Conservation (phyloP, 148 eudicot genomes). For the Persicaria tinctoria region DNA sequence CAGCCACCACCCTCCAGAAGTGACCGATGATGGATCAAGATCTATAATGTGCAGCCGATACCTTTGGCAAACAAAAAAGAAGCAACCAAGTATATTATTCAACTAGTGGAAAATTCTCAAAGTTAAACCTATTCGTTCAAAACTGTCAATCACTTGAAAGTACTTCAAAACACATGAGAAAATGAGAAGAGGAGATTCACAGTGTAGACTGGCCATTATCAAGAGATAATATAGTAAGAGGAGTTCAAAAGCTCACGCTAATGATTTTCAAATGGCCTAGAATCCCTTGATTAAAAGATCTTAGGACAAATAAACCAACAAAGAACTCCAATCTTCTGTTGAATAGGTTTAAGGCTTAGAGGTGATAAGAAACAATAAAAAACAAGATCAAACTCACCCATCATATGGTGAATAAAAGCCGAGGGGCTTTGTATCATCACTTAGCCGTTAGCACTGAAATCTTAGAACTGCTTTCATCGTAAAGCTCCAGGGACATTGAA, state of each 20-base stretch:
- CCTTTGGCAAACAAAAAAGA: no score
- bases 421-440: constrained; percentile 49
- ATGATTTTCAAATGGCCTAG: neutral
- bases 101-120: neutral
- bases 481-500: constrained; percentile 81
- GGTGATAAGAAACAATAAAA: neutral
- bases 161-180: neutral
- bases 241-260: neutral
- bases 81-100: neutral
- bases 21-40: no score
- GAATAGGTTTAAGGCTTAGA: constrained; percentile 3
- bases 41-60: no score
- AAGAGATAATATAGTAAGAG: neutral
- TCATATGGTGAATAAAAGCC: constrained; percentile 83
- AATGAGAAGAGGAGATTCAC: neutral
- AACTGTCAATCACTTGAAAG: no score
- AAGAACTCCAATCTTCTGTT: neutral
- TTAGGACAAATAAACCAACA: neutral
- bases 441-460: constrained; percentile 29
- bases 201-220: neutral
- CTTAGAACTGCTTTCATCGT: constrained; percentile 64
- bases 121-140: neutral
- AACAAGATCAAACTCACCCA: constrained; percentile 45
- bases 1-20: no score
- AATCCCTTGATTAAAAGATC: neutral